Percentiles rank a stretch among this genome's conserved stretches.
phyloP scores from a whole-genome alignment of 805 yeast genomes.

The Geotrichum ghanense region DNA sequence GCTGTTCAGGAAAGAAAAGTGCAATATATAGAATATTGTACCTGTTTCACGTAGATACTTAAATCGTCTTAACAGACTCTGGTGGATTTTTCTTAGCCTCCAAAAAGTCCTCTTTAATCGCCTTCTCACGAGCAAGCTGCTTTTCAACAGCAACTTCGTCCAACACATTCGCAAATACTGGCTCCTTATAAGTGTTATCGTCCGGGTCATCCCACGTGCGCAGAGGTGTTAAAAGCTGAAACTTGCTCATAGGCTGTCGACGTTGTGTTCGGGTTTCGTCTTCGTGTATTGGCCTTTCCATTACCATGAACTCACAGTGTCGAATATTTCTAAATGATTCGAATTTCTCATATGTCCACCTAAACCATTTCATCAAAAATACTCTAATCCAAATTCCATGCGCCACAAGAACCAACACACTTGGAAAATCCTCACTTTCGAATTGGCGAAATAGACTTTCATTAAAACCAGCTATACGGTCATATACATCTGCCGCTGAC shows the following conservation, averaged over 20 bases:
- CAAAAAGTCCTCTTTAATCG: background rate
- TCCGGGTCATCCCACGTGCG: slow-evolving; percentile 58
- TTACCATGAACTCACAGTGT: slow-evolving; percentile 70
- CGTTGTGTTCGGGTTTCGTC: slow-evolving; percentile 35
- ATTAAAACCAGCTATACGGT: slow-evolving; percentile 80
- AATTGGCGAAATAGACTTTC: slow-evolving; percentile 80
- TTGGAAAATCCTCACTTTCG: slow-evolving; percentile 55
- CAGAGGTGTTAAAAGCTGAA: slow-evolving; percentile 43
- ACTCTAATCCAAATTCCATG: slow-evolving; percentile 95
- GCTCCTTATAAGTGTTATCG: slow-evolving; percentile 16
- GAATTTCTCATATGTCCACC: slow-evolving; percentile 86
- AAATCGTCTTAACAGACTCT: background rate
- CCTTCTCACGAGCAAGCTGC: background rate
- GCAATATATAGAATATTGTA: too few species aligned
- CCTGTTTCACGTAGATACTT: background rate
- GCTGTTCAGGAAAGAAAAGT: too few species aligned
- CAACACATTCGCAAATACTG: background rate
- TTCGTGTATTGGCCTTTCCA: slow-evolving; percentile 63
- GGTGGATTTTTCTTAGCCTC: background rate
- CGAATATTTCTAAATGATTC: slow-evolving; percentile 75
- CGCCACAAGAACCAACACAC: slow-evolving; percentile 71
- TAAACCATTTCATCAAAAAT: slow-evolving; percentile 85
- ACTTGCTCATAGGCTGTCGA: background rate
- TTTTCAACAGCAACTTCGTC: background rate
- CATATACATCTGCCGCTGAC: slow-evolving; percentile 92